Conservation (phyloP, 176 grass and related monocot species). For the Luzula sylvatica region DNA sequence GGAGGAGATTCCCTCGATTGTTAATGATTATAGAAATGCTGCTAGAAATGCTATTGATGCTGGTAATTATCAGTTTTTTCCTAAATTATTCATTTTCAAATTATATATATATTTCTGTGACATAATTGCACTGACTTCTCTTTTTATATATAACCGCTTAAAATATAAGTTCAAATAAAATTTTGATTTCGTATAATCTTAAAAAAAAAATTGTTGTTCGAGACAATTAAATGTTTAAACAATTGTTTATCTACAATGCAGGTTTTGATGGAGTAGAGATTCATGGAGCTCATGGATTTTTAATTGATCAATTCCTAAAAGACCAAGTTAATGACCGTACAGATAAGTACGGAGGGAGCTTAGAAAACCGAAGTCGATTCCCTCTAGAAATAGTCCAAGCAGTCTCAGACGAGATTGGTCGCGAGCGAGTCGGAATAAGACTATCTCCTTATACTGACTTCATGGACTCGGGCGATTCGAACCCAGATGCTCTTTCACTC, state of each 20-base stretch:
- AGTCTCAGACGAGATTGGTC: too few species aligned
- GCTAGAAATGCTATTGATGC: conserved; percentile 27
- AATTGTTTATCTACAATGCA: too few species aligned
- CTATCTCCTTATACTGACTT: conserved; percentile 16
- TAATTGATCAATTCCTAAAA: conserved; percentile 30
- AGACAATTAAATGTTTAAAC: too few species aligned
- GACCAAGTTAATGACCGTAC: conserved; percentile 26
- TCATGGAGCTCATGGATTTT: conserved; percentile 24
- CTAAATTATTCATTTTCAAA: neutral
- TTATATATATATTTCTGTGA: too few species aligned
- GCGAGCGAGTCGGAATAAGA: too few species aligned
- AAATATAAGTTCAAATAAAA: too few species aligned
- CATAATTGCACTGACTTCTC: neutral
- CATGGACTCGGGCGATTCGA: conserved; percentile 7
- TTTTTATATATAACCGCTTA: too few species aligned
- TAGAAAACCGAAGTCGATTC: too few species aligned
- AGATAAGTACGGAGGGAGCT: too few species aligned
- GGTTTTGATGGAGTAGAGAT: conserved; percentile 40
- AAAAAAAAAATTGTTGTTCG: too few species aligned
- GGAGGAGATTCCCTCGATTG: conserved; percentile 20
- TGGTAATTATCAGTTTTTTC: conserved; percentile 18
- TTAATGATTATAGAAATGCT: conserved; percentile 27
- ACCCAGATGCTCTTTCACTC: conserved; percentile 22
- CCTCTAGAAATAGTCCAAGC: too few species aligned
- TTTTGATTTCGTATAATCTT: too few species aligned